Percentiles rank a stretch among this genome's conserved stretches.
phyloP scores from a whole-genome alignment of 768 basidiomycete genomes.

The Tulasnella sp. region DNA sequence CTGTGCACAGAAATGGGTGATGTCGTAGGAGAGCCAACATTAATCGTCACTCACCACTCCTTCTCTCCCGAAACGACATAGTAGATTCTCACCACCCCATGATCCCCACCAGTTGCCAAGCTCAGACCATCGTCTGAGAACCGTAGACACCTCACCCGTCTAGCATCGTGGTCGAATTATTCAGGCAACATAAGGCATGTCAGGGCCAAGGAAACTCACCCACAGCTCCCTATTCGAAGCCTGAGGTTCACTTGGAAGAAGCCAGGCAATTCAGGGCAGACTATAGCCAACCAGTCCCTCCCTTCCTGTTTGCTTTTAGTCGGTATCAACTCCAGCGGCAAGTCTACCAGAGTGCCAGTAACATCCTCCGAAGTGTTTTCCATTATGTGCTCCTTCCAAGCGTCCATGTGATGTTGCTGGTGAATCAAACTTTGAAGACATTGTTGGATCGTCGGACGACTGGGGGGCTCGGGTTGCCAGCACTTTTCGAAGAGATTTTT shows the following conservation, averaged over 20 bases:
- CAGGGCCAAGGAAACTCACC: not conserved
- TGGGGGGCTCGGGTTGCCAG: not conserved
- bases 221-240: not conserved
- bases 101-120: not conserved
- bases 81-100: not conserved
- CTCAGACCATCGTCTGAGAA: not conserved
- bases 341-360: not conserved
- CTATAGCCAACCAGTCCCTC: not conserved
- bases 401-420: constrained; percentile 2
- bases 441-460: not conserved
- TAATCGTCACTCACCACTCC: not conserved
- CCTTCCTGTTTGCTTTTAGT: not conserved
- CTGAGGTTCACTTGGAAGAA: not conserved
- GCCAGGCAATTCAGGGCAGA: not conserved
- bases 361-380: not conserved
- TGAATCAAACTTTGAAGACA: not conserved
- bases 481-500: not conserved
- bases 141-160: not conserved
- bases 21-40: not conserved
- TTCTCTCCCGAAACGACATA: not conserved
- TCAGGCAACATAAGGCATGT: not conserved
- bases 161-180: not conserved
- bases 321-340: not conserved
- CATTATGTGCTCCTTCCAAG: not conserved
- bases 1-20: not conserved